Evolutionary conservation across 192 early-diverging fungal genomes (phyloP).

Genomic region (Coemansia sp.): DNA sequence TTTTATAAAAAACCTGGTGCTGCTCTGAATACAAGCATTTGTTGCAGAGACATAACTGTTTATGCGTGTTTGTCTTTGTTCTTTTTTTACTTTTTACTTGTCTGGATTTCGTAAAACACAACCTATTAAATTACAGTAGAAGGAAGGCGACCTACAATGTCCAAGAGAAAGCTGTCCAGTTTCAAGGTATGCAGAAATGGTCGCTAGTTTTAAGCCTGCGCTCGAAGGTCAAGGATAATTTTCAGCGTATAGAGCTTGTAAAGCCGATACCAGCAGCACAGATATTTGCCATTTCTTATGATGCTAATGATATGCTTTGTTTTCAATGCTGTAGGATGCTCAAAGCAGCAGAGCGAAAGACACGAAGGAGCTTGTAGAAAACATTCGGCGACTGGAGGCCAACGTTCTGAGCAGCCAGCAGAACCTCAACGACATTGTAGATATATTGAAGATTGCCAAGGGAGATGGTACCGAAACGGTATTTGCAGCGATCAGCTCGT

Average conservation of each 20-base stretch:
- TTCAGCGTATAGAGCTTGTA: too few relatives aligned
- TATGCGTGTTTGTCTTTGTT: background rate
- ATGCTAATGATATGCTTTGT: too few relatives aligned
- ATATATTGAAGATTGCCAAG: constrained; percentile 53
- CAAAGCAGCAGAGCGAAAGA: constrained; percentile 12
- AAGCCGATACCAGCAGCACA: too few relatives aligned
- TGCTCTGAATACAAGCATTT: too few relatives aligned
- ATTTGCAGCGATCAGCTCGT: constrained; percentile 69
- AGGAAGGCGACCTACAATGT: background rate
- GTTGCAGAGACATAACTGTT: too few relatives aligned
- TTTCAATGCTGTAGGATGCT: background rate
- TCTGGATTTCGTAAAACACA: too few relatives aligned
- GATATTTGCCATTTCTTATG: too few relatives aligned
- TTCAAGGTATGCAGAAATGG: background rate
- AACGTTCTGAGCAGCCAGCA: constrained; percentile 66
- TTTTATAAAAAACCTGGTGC: too few relatives aligned
- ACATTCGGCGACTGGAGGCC: constrained; percentile 63
- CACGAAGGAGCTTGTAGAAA: constrained; percentile 13
- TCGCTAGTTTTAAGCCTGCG: too few relatives aligned
- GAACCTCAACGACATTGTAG: constrained; percentile 74
- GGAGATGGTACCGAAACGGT: constrained; percentile 56
- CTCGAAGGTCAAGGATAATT: too few relatives aligned
- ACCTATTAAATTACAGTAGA: constrained; percentile 5
- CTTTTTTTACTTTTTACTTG: background rate
- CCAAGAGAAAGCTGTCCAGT: constrained; percentile 32